Evolutionary conservation across 192 early-diverging fungal species (phyloP), one percentile per base, ranked within the genome.

Genomic region (Coemansia javaensis): DNA sequence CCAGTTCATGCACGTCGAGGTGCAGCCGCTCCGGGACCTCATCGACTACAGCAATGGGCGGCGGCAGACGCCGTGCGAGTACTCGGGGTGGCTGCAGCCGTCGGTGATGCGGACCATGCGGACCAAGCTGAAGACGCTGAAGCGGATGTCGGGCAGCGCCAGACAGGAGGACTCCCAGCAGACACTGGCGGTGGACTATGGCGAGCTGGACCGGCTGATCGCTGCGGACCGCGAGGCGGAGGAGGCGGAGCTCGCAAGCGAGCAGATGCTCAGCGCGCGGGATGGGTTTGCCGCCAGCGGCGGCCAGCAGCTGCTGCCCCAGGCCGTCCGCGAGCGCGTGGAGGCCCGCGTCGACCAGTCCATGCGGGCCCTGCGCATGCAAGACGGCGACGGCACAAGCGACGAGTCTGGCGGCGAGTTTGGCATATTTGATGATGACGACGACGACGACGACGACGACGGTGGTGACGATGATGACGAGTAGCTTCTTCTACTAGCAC

Each of bases 21-120:
- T 74, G 8, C 54, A 53, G 16, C 16, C 37, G n/a, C 46, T 74
- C 31, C 24, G 23, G 8, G 46, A 58, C 5, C 58, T 74, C 9
- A 24, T 74, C 24, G 55, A 61, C 3, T 74, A 74, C 14, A 16
- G 50, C 3, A 24, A n/a, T 6, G 70, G 63, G 6, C 41, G 57
- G 39, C 53, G 70, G 5, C 44, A 30, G 21, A 50, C 15, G 1
- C 46, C 58, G 7, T 62, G 63, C 38, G 46, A 74, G 24, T 30
- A 48, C 7, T 66, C 70, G 35, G 70, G 70, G 24, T 74, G 70
- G 70, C 45, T 74, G 15, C 50, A 66, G 12, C 36, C 38, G 3
- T 56, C 63, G 14, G 12, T 74, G 17, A 11, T 44, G 38, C 36
- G 46, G 23, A 21, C 32, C 14, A 66, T 62, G 12, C 63, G 58